phyloP scores from a whole-genome alignment of 148 eudicot genomes.

The Cornus kousa region DNA sequence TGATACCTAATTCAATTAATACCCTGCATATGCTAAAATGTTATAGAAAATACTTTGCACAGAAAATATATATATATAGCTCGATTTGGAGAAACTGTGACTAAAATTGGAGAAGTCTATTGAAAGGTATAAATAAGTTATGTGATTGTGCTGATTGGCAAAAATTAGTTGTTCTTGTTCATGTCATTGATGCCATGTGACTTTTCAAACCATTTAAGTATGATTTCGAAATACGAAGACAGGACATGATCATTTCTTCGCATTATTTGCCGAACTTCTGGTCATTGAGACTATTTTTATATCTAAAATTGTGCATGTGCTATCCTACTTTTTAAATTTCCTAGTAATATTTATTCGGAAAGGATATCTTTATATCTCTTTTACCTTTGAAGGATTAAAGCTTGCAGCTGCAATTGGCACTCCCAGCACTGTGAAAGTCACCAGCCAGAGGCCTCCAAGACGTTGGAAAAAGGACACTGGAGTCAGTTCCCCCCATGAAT shows the following conservation, averaged over 20 bases:
- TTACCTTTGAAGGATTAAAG: slow-evolving; percentile 90
- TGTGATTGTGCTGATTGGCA: not conserved
- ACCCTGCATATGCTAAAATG: too few species aligned
- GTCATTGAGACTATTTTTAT: not conserved
- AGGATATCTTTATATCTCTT: not conserved
- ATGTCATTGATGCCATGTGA: not conserved
- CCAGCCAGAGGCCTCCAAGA: slow-evolving; percentile 90
- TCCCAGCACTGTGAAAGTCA: slow-evolving; percentile 79
- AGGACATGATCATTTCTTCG: too few species aligned
- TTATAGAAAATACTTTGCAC: too few species aligned
- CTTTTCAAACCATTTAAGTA: too few species aligned
- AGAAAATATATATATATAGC: not conserved
- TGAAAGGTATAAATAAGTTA: not conserved
- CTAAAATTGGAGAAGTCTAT: not conserved
- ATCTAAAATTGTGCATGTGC: not conserved
- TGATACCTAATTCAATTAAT: too few species aligned
- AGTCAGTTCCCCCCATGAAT: slow-evolving; percentile 95
- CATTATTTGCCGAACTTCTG: not conserved
- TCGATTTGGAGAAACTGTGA: not conserved
- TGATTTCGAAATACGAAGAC: too few species aligned
- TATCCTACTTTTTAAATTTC: too few species aligned
- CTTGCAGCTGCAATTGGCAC: slow-evolving; percentile 95
- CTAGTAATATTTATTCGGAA: not conserved
- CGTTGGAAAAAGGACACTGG: slow-evolving; percentile 70
- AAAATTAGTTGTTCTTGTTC: not conserved